Base-by-base conservation (phyloP, 2,329 filamentous ascomycete species). In the Anisogramma anomala region DNA sequence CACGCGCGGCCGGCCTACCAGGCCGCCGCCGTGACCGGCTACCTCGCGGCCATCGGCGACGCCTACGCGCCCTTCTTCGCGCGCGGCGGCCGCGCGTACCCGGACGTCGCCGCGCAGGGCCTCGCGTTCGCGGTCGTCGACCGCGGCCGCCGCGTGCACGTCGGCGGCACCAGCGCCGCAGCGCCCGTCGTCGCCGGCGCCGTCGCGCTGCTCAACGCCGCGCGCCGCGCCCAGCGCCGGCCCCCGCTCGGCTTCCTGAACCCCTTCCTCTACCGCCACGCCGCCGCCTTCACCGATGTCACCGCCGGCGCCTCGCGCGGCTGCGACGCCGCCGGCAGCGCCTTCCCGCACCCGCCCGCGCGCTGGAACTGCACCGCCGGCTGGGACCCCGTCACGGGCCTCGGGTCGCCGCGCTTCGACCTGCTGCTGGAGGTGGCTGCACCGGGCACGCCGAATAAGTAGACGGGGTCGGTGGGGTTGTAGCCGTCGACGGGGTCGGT, bases 51-150 rank as follows among this genome's bases (percentile, higher is more conserved):
- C 59, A 56, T 61, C 54, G 46, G 52, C 23, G 52, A 60, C 37
- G 59, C 74, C 41, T 55, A 58, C 33, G 51, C 52, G 13, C 45
- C 53, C 0, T 53, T 55, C 42, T 64, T 59, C 56, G 63, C 65
- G 48, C 48, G 50, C 5, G 55, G 54, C 2, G 60, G 60, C 35
- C 53, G 63, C 25, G 62, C 53, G 1, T 61, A 63, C 46, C 62
- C 62, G 3, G 62, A 65, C 44, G 53, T 65, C 27, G 53, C 61
- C 1, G 59, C 62, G 1, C 64, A 77, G 44, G 62, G 73, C 3
- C 66, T 68, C 14, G 72, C 77, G 51, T 74, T 74, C 20, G 52
- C 51, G 0, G 53, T 58, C 17, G 35, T 55, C 32, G 55, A 58
- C 47, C 53, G 54, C 48, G 55, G 54, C 25, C 46, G 55, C 4